phyloP scores from a whole-genome alignment of 768 basidiomycete species.

The Serendipita indica region DNA sequence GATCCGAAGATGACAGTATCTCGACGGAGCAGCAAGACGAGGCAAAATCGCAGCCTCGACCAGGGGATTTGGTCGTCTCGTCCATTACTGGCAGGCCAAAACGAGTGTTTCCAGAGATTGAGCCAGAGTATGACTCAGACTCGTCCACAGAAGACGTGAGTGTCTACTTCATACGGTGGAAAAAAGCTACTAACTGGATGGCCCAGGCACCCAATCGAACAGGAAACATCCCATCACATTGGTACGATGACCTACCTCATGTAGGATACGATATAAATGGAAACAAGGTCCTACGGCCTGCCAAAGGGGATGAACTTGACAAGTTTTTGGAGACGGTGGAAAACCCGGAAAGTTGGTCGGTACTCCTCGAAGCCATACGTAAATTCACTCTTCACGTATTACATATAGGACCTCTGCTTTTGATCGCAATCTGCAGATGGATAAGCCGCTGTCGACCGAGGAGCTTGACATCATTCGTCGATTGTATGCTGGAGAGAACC shows the following conservation, averaged over 20 bases:
- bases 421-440: slow-evolving; percentile 72
- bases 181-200: not conserved
- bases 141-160: slow-evolving; percentile 84
- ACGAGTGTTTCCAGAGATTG: slow-evolving; percentile 74
- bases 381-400: not conserved
- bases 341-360: slow-evolving; percentile 75
- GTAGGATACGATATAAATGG: slow-evolving; percentile 94
- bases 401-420: slow-evolving; percentile 70
- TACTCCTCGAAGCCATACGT: slow-evolving; percentile 13
- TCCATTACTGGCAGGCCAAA: slow-evolving; percentile 74
- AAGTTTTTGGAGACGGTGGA: slow-evolving; percentile 91
- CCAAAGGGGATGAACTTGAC: slow-evolving; percentile 91
- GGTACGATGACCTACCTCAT: slow-evolving; percentile 99
- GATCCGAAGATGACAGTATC: slow-evolving; percentile 17
- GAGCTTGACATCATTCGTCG: slow-evolving; percentile 91
- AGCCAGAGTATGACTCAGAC: slow-evolving; percentile 81
- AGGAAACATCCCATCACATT: slow-evolving; percentile 90
- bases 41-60: slow-evolving; percentile 12
- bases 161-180: slow-evolving; percentile 12
- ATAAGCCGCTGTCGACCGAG: slow-evolving; percentile 73
- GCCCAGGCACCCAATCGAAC: slow-evolving; percentile 81
- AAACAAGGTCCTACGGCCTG: slow-evolving; percentile 84
- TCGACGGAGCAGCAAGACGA: slow-evolving; percentile 17
- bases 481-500: slow-evolving; percentile 80
- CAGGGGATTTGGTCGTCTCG: slow-evolving; percentile 29